Evolutionary conservation across 345 rosid species (phyloP).

Genomic region (Garcia nutans): DNA sequence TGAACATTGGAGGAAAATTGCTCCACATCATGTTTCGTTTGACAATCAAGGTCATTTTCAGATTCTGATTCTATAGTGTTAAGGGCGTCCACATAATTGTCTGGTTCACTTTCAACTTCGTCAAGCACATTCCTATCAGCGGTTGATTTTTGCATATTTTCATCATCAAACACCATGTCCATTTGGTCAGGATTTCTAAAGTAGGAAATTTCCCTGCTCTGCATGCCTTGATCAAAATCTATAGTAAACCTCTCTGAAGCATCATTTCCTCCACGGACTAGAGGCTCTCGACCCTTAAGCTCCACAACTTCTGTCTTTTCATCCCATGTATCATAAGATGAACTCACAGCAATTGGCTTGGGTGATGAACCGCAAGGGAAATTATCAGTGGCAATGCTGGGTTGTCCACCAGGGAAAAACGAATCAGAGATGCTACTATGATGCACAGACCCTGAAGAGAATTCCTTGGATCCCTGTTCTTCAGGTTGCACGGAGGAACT

Average conservation of each 20-base stretch:
- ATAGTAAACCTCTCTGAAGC: conserved; percentile 28
- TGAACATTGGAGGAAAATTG: conserved; percentile 25
- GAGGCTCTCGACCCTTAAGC: conserved; percentile 35
- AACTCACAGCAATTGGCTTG: conserved; percentile 38
- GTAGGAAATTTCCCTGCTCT: conserved; percentile 22
- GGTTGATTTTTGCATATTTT: conserved; percentile 33
- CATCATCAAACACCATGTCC: conserved; percentile 31
- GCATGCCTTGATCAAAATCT: conserved; percentile 35
- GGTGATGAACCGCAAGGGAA: conserved; percentile 38
- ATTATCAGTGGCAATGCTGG: conserved; percentile 31
- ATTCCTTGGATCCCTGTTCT: conserved; percentile 44
- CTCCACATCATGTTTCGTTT: conserved; percentile 46
- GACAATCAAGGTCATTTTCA: conserved; percentile 50
- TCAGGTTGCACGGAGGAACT: conserved; percentile 47
- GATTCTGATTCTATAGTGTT: conserved; percentile 82
- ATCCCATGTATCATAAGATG: conserved; percentile 69
- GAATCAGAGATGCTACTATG: conserved; percentile 44
- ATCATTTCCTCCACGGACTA: conserved; percentile 34
- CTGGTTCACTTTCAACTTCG: conserved; percentile 77
- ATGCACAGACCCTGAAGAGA: conserved; percentile 41
- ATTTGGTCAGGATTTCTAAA: conserved; percentile 28
- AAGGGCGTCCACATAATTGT: conserved; percentile 75
- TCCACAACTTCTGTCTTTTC: conserved; percentile 75
- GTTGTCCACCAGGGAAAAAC: conserved; percentile 39
- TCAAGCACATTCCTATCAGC: conserved; percentile 31